Evolutionary conservation across 352 stramenopile species (phyloP), one percentile per base, ranked within the genome.

Genomic region (Globisporangium acanthophoron): DNA sequence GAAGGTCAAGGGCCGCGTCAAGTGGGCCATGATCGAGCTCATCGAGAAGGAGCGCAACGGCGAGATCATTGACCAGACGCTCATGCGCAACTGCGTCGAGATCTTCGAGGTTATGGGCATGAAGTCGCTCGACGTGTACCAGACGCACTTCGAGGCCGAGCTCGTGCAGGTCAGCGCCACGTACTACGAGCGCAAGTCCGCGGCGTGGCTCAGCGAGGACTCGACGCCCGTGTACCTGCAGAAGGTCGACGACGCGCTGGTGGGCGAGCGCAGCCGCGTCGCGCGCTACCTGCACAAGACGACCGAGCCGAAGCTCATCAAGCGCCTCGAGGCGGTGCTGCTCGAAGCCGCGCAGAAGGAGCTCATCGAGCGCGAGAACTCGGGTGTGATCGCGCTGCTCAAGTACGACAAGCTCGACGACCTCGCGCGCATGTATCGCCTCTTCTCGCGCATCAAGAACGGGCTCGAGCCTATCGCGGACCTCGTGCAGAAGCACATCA

Each of bases 81-180:
- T 99, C 33, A 78, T 99, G 66, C 97, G 97, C 72, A 94, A 84
- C 62, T 98, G 97, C 70, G 87, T 99, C 35, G 94, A 99, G 71
- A 92, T 99, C 40, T 99, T 98, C 68, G 96, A 99, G 72, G 89
- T 92, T 58, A 99, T 99, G 96, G 97, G 96, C 56, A 97, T 97
- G 92, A 93, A 92, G 58, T 91, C 74, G 6, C 80, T 99, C 4
- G 93, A 99, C 52, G 89, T 97, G n/a, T 99, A 99, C 78, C 92
- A 92, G 29, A 78, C 68, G 40, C 91, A 98, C 68, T 85, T 99
- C 33, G 97, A 99, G 71, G 71, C 78, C 52, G 84, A 97, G 9
- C 79, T 99, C 27, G 85, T 99, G 13, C 67, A 84, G 24, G 87
- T 84, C 29, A 99, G 96, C n/a, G 83, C 72, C 18, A 76, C 74